Evolutionary conservation across 805 yeast species (phyloP).

Genomic region (Spathaspora gorwiae): DNA sequence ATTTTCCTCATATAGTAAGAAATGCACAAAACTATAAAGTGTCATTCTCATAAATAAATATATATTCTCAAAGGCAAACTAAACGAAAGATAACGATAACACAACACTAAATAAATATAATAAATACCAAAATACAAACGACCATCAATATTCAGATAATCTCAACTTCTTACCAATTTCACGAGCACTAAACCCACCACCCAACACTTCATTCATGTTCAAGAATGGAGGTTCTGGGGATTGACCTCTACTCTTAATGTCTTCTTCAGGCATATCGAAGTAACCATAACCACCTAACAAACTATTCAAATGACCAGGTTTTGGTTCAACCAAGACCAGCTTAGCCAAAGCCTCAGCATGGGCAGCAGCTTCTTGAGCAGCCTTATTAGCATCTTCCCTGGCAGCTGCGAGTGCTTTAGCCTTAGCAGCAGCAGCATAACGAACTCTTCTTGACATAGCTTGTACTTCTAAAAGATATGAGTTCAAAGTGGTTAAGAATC

Average conservation of each 20-base stretch:
- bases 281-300: constrained; percentile 58
- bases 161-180: constrained; percentile 65
- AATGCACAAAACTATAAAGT: too few relatives aligned
- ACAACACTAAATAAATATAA: constrained; percentile 7
- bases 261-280: constrained; percentile 54
- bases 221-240: constrained; percentile 52
- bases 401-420: constrained; percentile 1
- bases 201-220: constrained; percentile 27
- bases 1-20: too few relatives aligned
- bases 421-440: background rate
- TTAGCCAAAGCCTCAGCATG: background rate
- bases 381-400: constrained; percentile 1
- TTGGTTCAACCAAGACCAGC: constrained; percentile 5
- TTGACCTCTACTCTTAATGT: constrained; percentile 50
- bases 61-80: background rate
- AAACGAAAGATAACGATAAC: constrained; percentile 4
- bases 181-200: constrained; percentile 34
- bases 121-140: constrained; percentile 7
- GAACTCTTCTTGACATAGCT: constrained; percentile 10
- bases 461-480: constrained; percentile 47
- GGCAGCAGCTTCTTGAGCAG: background rate
- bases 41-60: background rate
- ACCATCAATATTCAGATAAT: constrained; percentile 50
- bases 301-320: constrained; percentile 26
- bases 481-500: constrained; percentile 51